These are phyloP conservation scores for Tetrapisispora pingtungensis DNA, from an alignment of 805 yeast genomes.

Conservation along the genomic window DNA sequence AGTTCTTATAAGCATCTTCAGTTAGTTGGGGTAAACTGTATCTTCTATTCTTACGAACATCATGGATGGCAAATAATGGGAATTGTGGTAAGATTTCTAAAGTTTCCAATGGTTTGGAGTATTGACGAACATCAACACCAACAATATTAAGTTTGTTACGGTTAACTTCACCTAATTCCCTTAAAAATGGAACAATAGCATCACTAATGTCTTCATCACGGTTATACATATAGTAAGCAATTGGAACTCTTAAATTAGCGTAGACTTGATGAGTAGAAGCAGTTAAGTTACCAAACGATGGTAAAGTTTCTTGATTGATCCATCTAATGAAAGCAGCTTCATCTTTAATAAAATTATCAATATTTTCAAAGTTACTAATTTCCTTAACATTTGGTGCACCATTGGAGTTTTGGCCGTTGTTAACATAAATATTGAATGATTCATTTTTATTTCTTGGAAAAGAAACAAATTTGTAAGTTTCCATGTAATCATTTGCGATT, in stretches of 20 bases:
- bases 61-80: conserved; percentile 88
- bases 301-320: conserved; percentile 52
- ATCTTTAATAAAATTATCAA: conserved; percentile 13
- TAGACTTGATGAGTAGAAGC: conserved; percentile 70
- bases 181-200: conserved; percentile 34
- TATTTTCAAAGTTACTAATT: conserved; percentile 15
- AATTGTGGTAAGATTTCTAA: conserved; percentile 75
- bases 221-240: conserved; percentile 79
- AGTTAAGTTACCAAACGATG: conserved; percentile 79
- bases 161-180: conserved; percentile 57
- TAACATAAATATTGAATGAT: conserved; percentile 17
- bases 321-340: conserved; percentile 11
- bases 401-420: neutral
- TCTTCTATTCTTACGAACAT: conserved; percentile 56
- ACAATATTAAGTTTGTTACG: conserved; percentile 81
- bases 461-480: conserved; percentile 50
- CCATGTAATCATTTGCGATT: conserved; percentile 57
- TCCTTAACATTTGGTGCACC: conserved; percentile 1
- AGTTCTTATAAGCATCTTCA: conserved; percentile 21
- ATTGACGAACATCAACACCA: conserved; percentile 72
- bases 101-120: conserved; percentile 78
- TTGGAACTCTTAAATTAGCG: conserved; percentile 62
- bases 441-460: conserved; percentile 20
- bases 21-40: conserved; percentile 59
- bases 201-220: conserved; percentile 54